phyloP scores from a whole-genome alignment of 352 stramenopile species.

The Pythium scleroteichum region DNA sequence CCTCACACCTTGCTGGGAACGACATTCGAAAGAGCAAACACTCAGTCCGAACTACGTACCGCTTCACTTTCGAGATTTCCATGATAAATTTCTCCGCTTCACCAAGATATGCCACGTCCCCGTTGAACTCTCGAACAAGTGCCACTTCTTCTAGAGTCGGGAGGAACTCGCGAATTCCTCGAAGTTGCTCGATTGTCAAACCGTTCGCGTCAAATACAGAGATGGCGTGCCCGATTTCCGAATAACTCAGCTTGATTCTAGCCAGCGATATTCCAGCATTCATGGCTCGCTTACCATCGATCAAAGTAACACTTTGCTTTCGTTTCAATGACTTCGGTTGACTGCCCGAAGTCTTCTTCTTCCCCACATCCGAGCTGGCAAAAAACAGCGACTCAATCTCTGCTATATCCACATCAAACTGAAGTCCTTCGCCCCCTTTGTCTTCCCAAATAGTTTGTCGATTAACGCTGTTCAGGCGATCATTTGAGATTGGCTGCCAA shows the following conservation, averaged over 20 bases:
- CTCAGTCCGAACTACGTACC: conserved; percentile 66
- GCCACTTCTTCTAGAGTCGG: conserved; percentile 91
- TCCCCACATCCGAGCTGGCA: conserved; percentile 55
- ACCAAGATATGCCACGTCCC: conserved; percentile 60
- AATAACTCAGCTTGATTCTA: conserved; percentile 93
- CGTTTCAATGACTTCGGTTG: conserved; percentile 54
- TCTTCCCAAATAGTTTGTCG: conserved; percentile 85
- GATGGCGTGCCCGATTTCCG: conserved; percentile 81
- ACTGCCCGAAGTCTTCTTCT: conserved; percentile 38
- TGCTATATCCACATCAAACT: conserved; percentile 88
- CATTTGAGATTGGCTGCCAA: conserved; percentile 86
- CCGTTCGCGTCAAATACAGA: conserved; percentile 62
- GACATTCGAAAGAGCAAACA: conserved; percentile 83
- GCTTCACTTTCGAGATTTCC: conserved; percentile 81
- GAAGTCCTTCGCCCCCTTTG: conserved; percentile 60
- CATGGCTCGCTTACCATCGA: conserved; percentile 96
- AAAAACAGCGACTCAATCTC: conserved; percentile 89
- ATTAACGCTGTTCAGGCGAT: conserved; percentile 70
- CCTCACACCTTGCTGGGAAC: conserved; percentile 70
- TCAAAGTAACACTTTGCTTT: conserved; percentile 89
- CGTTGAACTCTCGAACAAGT: conserved; percentile 78
- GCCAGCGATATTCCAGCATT: conserved; percentile 97
- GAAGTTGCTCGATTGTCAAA: conserved; percentile 74
- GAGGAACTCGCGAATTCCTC: conserved; percentile 93
- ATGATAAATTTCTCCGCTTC: conserved; percentile 90